Conservation (phyloP, 495 filamentous ascomycete species). For the Penicillium arizonense region DNA sequence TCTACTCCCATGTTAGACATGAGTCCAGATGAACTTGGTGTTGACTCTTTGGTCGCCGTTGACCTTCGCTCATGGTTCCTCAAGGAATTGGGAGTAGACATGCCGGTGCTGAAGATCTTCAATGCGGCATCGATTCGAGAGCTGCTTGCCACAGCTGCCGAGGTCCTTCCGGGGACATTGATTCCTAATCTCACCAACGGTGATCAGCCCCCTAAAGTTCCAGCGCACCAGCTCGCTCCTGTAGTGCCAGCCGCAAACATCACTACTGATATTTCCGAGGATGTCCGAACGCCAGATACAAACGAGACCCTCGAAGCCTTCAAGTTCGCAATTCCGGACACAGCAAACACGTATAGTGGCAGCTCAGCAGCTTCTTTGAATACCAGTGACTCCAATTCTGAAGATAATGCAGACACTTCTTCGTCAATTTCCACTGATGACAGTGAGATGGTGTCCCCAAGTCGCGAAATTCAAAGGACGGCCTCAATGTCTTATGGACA, state of each 20-base stretch:
- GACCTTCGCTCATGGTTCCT: conserved; percentile 57
- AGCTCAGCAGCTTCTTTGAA: conserved; percentile 13
- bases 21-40: conserved; percentile 23
- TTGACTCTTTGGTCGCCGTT: conserved; percentile 58
- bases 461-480: conserved; percentile 1
- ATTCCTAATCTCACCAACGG: conserved; percentile 9
- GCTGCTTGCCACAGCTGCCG: conserved; percentile 9
- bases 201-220: not conserved
- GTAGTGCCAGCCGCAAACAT: not conserved
- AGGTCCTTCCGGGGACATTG: conserved; percentile 4
- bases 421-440: conserved; percentile 7
- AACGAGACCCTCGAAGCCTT: not conserved
- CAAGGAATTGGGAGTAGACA: conserved; percentile 39
- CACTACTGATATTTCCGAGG: not conserved
- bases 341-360: conserved; percentile 1
- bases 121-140: conserved; percentile 20
- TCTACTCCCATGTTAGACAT: conserved; percentile 8
- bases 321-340: conserved; percentile 5
- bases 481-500: conserved; percentile 37
- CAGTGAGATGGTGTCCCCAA: not conserved
- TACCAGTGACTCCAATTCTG: conserved; percentile 15
- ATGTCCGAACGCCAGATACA: not conserved
- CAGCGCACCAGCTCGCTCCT: not conserved
- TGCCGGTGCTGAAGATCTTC: conserved; percentile 51
- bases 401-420: conserved; percentile 10